phyloP scores from a whole-genome alignment of 129 eudicot genomes.

The Arctium minus region DNA sequence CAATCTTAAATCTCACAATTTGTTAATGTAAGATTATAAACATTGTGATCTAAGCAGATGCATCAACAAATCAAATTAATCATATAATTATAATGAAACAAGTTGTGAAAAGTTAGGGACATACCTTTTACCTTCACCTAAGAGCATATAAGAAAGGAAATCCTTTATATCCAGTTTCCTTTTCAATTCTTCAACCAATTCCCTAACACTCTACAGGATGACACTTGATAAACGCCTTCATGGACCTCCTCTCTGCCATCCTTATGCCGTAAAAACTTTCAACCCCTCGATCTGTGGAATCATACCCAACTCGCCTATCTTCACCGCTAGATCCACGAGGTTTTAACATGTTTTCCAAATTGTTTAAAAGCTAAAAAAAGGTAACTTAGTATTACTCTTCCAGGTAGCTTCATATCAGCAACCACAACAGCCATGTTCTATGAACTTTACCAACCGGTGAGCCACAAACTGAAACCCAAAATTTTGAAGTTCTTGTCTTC shows the following conservation, averaged over 20 bases:
- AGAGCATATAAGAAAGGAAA: slow-evolving; percentile 32
- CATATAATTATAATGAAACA: not conserved
- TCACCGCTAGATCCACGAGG: slow-evolving; percentile 33
- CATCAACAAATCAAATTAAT: not conserved
- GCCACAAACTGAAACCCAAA: slow-evolving; percentile 38
- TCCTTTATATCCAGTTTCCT: slow-evolving; percentile 10
- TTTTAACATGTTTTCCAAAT: slow-evolving; percentile 41
- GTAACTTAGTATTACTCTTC: slow-evolving; percentile 14
- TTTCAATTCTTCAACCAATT: slow-evolving; percentile 46
- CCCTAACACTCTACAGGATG: slow-evolving; percentile 35
- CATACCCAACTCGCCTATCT: slow-evolving; percentile 51
- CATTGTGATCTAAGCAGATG: not conserved
- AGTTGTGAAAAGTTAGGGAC: not conserved
- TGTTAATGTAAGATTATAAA: not conserved
- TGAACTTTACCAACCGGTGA: slow-evolving; percentile 49
- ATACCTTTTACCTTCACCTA: not conserved
- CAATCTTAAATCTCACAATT: not conserved
- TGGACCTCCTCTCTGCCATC: slow-evolving; percentile 49
- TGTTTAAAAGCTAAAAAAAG: slow-evolving; percentile 37
- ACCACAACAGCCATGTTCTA: slow-evolving; percentile 47
- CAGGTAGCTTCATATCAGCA: slow-evolving; percentile 46
- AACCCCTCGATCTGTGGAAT: slow-evolving; percentile 44
- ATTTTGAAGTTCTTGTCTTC: slow-evolving; percentile 44
- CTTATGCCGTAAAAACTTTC: slow-evolving; percentile 44
- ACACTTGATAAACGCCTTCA: slow-evolving; percentile 32